phyloP scores from a whole-genome alignment of 2,329 filamentous ascomycete genomes.

The Aspergillus terreus region DNA sequence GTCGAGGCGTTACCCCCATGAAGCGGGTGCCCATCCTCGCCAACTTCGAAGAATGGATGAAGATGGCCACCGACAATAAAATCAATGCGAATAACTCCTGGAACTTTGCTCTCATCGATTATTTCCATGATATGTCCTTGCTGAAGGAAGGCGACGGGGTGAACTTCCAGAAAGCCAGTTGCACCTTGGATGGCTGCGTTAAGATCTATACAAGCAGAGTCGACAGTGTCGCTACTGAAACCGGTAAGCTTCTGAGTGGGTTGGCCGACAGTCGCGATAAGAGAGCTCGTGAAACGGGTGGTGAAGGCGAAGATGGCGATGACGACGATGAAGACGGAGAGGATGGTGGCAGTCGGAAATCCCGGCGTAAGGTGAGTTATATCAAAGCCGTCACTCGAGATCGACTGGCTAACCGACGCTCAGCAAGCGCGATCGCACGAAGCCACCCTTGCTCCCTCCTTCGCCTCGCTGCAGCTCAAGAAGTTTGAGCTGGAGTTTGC shows the following conservation, averaged over 20 bases:
- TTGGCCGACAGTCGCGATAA: conserved; percentile 73
- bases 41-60: conserved; percentile 99
- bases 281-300: conserved; percentile 61
- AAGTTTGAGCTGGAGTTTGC: conserved; percentile 97
- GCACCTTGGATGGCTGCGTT: conserved; percentile 93
- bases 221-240: conserved; percentile 96
- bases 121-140: conserved; percentile 98
- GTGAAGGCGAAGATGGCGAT: conserved; percentile 56
- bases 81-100: conserved; percentile 98
- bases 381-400: neutral
- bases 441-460: conserved; percentile 85
- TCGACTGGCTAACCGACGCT: conserved; percentile 21
- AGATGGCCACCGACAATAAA: conserved; percentile 99
- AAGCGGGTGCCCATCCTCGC: conserved; percentile 92
- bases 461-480: conserved; percentile 84
- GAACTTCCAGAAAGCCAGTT: conserved; percentile 98
- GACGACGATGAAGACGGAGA: conserved; percentile 63
- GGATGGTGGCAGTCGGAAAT: conserved; percentile 48
- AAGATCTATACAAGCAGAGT: conserved; percentile 99
- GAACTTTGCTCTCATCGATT: conserved; percentile 99
- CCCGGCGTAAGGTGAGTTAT: conserved; percentile 65
- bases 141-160: conserved; percentile 94
- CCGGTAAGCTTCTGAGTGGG: conserved; percentile 88
- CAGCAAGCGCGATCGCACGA: conserved; percentile 71
- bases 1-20: conserved; percentile 82